phyloP scores from a whole-genome alignment of 1,284 basidiomycete species.

The Thecaphora thlaspeos region DNA sequence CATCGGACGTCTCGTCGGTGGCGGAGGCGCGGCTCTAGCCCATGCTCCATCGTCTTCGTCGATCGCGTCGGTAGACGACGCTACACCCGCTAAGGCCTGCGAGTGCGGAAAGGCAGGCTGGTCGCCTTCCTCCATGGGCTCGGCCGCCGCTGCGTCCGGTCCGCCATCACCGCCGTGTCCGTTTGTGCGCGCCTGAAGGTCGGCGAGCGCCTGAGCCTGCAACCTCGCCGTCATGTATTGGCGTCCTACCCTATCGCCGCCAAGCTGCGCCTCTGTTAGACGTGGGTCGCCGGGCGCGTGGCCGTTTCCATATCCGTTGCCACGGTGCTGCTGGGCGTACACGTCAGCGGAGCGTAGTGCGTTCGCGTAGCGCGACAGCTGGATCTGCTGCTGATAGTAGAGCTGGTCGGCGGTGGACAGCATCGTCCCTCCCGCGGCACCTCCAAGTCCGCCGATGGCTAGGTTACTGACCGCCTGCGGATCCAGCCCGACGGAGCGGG shows the following conservation, averaged over 20 bases:
- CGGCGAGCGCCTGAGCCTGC: background rate
- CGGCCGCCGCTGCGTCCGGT: too few relatives aligned
- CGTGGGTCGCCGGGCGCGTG: too few relatives aligned
- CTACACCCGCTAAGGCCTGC: background rate
- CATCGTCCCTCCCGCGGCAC: background rate
- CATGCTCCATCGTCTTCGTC: background rate
- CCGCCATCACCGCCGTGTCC: too few relatives aligned
- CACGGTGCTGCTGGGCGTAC: background rate
- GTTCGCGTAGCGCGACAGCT: conserved; percentile 16
- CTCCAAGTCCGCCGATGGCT: background rate
- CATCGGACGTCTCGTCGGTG: too few relatives aligned
- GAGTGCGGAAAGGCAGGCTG: background rate
- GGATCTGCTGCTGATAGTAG: conserved; percentile 28
- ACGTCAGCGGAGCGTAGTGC: conserved; percentile 10
- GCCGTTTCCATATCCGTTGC: too few relatives aligned
- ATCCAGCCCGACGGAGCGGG: background rate
- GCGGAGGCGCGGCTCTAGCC: too few relatives aligned
- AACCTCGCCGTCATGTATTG: background rate
- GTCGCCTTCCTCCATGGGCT: too few relatives aligned
- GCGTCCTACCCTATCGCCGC: background rate
- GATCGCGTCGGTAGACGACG: background rate
- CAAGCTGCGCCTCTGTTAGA: background rate
- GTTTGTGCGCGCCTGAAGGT: background rate
- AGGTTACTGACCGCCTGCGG: background rate
- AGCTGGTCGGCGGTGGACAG: conserved; percentile 19